Evolutionary conservation across 306 rosid species (phyloP).

Genomic region (Trifolium pratense): DNA sequence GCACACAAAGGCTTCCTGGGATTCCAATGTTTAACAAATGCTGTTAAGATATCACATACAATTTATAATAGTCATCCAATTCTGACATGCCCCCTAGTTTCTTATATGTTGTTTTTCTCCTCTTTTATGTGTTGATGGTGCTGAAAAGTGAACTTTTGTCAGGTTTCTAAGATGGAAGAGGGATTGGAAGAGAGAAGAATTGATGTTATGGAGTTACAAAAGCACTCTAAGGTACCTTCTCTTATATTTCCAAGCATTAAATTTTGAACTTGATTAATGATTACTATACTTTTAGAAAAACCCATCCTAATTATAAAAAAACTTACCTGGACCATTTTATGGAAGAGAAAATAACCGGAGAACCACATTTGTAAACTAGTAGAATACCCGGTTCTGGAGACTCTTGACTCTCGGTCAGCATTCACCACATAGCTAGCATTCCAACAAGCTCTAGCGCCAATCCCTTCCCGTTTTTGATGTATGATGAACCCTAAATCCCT

Average conservation of each 20-base stretch:
- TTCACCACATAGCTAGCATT: no score
- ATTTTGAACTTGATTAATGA: conserved; percentile 29
- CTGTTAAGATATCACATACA: conserved; percentile 15
- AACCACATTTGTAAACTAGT: no score
- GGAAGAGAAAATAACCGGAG: no score
- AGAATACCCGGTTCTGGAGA: no score
- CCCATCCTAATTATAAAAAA: no score
- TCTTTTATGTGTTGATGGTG: conserved; percentile 30
- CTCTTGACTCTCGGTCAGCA: no score
- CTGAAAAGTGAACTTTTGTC: conserved; percentile 43
- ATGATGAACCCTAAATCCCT: no score
- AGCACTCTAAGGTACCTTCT: conserved; percentile 64
- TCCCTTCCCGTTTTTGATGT: no score
- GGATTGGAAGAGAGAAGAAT: conserved; percentile 51
- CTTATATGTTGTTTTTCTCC: conserved; percentile 28
- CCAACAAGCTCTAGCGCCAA: no score
- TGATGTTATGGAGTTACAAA: conserved; percentile 63
- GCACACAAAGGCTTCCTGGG: conserved; percentile 1
- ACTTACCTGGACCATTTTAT: no score
- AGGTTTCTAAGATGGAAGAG: conserved; percentile 68
- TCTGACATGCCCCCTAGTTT: background rate
- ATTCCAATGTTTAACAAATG: conserved; percentile 18
- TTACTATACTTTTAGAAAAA: conserved; percentile 4
- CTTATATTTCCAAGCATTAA: conserved; percentile 12
- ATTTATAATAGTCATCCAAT: conserved; percentile 16